Conservation (phyloP, 805 yeast genomes). For the Lachancea kluyveri region DNA sequence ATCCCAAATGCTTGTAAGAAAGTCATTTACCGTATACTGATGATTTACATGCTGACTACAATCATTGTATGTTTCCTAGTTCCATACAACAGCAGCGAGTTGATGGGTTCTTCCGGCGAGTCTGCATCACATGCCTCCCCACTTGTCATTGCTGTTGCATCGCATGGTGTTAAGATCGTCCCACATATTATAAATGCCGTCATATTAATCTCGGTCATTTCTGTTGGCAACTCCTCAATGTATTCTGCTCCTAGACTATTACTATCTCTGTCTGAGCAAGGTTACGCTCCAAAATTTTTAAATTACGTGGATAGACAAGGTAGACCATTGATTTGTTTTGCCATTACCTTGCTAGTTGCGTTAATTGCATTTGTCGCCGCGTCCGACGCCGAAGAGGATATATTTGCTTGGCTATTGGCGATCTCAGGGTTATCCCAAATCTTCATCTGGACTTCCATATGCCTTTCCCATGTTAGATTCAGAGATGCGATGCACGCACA, state of each 20-base stretch:
- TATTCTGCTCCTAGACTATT: conserved; percentile 66
- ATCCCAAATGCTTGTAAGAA: conserved; percentile 61
- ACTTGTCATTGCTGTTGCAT: conserved; percentile 62
- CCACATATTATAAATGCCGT: conserved; percentile 73
- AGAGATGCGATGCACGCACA: conserved; percentile 47
- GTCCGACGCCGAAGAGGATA: conserved; percentile 41
- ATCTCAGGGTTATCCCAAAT: conserved; percentile 51
- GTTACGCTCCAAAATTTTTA: conserved; percentile 51
- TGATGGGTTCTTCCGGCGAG: conserved; percentile 41
- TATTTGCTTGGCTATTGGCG: conserved; percentile 55
- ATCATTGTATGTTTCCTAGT: conserved; percentile 53
- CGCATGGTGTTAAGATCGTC: conserved; percentile 55
- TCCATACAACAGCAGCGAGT: conserved; percentile 46
- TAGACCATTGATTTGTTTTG: conserved; percentile 49
- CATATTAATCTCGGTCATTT: conserved; percentile 61
- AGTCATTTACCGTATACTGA: conserved; percentile 55
- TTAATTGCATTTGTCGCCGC: conserved; percentile 56
- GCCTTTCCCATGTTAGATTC: conserved; percentile 46
- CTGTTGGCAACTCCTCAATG: conserved; percentile 71
- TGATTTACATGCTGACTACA: conserved; percentile 50
- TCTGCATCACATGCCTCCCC: conserved; percentile 61
- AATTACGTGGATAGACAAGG: conserved; percentile 52
- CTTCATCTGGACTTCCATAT: conserved; percentile 53
- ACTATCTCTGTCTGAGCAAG: conserved; percentile 62
- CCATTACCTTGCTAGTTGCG: conserved; percentile 45